Base-by-base conservation (phyloP, 177 flowering plant genomes). In the Vitis hybrid region DNA sequence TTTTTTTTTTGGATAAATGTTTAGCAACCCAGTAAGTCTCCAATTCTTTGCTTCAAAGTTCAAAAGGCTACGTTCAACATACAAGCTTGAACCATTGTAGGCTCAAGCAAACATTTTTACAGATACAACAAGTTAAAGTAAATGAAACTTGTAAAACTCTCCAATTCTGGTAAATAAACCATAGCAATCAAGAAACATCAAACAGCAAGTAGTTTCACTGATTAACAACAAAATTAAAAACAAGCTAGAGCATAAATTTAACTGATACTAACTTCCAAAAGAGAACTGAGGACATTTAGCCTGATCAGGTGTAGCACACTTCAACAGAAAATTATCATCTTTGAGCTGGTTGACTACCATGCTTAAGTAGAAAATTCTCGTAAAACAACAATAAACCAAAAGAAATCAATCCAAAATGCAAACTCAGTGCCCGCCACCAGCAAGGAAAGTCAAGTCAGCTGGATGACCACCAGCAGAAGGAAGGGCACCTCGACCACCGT, bases 391-490 rank as follows among this genome's bases (percentile, higher is more conserved):
- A 52, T 14, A 68, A 12, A 5, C 63, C 29, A 59, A 13, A 19
- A 33, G 62, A 71, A 71, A 52, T 50, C 65, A 68, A 33, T 39
- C 4, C 26, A 48, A 55, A 33, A 14, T 6, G 13, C 3, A 33
- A 33, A 5, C 45, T 75, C 75, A 78, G 79, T 62, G 69, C 16
- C 84, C 84, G 16, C 82, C 85, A 70, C 84, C 82, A 61, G 85
- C 85, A 70, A 82, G 85, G 75, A 72, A 82, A 5, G 82, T 79
- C 67, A 82, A 69, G 77, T 82, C 85, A 7, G 85, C 73, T 19
- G 82, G 85, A 76, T 79, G 78, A 76, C 85, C 82, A 58, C 82
- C 85, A 67, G 85, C 85, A 13, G 79, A 82, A 73, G 85, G 85
- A 60, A 82, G 77, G 80, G 85, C 85, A 72, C 85, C 85, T 59